Percentiles rank a stretch among this genome's conserved stretches.
Evolutionary conservation across 768 basidiomycete genomes (phyloP).

Genomic region (Solioccasus polychromus): DNA sequence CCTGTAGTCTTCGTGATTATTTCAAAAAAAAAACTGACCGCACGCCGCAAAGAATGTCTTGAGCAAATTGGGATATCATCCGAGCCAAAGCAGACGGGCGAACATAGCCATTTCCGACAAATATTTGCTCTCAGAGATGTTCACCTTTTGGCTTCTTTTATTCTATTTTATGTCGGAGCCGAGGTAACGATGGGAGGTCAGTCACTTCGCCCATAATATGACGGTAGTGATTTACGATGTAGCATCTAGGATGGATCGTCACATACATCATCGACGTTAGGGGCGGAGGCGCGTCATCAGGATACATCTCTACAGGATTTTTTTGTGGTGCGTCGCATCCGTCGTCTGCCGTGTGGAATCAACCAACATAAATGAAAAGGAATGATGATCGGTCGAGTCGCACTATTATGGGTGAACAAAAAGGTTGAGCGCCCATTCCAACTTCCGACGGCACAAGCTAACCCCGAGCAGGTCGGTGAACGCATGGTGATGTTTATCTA

Average conservation of each 20-base stretch:
- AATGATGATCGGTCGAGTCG: slow-evolving; percentile 29
- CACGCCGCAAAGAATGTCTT: slow-evolving; percentile 36
- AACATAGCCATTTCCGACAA: slow-evolving; percentile 44
- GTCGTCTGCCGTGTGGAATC: not conserved
- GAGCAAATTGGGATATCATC: slow-evolving; percentile 33
- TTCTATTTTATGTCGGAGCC: slow-evolving; percentile 48
- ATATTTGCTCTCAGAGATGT: slow-evolving; percentile 43
- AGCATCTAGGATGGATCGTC: slow-evolving; percentile 60
- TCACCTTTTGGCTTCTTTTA: slow-evolving; percentile 46
- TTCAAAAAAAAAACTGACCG: too few species aligned
- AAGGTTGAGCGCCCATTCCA: slow-evolving; percentile 15
- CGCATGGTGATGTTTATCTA: slow-evolving; percentile 29
- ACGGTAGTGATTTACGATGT: not conserved
- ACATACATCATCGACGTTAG: slow-evolving; percentile 48
- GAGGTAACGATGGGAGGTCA: slow-evolving; percentile 51
- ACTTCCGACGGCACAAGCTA: not conserved
- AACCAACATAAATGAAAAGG: slow-evolving; percentile 14
- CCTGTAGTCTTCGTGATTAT: too few species aligned
- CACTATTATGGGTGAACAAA: slow-evolving; percentile 27
- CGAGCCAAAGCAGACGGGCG: slow-evolving; percentile 18
- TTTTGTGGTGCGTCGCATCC: slow-evolving; percentile 25
- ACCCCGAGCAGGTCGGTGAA: slow-evolving; percentile 30
- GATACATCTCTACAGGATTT: slow-evolving; percentile 46
- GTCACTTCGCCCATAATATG: not conserved
- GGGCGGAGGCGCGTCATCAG: slow-evolving; percentile 41